These are phyloP conservation scores for Phytophthora europaea DNA, from an alignment of 352 stramenopile genomes.

Conservation along the genomic window DNA sequence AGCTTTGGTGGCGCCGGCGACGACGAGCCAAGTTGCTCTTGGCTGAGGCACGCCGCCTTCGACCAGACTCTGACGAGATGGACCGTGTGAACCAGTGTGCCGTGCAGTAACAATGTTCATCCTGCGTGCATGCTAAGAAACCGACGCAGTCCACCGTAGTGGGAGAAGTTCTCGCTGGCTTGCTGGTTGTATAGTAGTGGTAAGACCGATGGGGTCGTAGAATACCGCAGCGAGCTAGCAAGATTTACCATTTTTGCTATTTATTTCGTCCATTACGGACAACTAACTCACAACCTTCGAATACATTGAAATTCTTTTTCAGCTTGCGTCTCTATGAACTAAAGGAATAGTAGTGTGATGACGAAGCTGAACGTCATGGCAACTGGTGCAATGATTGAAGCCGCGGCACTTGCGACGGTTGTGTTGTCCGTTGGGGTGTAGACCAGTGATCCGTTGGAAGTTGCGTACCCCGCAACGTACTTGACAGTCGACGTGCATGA, in stretches of 20 bases:
- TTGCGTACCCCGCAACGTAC: conserved; percentile 5
- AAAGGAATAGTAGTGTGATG: too few relatives aligned
- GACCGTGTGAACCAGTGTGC: conserved; percentile 39
- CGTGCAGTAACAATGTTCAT: conserved; percentile 35
- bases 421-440: conserved; percentile 3
- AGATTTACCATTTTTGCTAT: conserved; percentile 38
- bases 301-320: background rate
- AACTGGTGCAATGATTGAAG: background rate
- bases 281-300: background rate
- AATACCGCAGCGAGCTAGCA: conserved; percentile 27
- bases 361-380: too few relatives aligned
- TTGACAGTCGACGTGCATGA: conserved; percentile 7
- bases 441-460: conserved; percentile 2
- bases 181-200: conserved; percentile 41
- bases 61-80: conserved; percentile 49
- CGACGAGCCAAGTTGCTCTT: conserved; percentile 70
- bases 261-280: conserved; percentile 22
- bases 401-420: background rate
- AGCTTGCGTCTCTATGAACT: too few relatives aligned
- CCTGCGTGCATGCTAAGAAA: background rate
- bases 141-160: background rate
- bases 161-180: conserved; percentile 14
- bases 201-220: conserved; percentile 10
- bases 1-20: conserved; percentile 87
- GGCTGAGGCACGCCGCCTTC: conserved; percentile 70